These are phyloP conservation scores for Neofusicoccum umdonicola DNA, from an alignment of 2,329 filamentous ascomycete species.

Conservation along the genomic window DNA sequence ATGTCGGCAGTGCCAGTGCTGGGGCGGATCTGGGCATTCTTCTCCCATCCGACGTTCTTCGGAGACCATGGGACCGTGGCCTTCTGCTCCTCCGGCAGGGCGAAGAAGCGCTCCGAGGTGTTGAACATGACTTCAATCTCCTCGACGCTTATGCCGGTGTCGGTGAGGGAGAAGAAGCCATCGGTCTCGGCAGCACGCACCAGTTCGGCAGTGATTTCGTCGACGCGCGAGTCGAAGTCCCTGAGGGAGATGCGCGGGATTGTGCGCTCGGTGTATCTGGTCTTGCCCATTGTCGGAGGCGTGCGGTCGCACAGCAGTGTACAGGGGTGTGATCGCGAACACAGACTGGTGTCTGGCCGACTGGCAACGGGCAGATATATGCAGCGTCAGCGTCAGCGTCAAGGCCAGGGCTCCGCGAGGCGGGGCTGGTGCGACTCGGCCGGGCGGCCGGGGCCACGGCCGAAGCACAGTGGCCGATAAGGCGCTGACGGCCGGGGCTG, in stretches of 20 bases:
- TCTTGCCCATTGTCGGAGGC: neutral
- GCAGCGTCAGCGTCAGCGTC: too few species aligned
- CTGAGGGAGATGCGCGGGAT: slow-evolving; percentile 55
- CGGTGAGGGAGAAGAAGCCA: slow-evolving; percentile 59
- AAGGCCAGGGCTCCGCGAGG: neutral
- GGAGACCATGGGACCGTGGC: slow-evolving; percentile 54
- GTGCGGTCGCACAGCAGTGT: neutral
- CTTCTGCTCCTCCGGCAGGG: slow-evolving; percentile 52
- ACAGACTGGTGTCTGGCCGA: too few species aligned
- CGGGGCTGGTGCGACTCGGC: neutral
- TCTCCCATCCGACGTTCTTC: slow-evolving; percentile 62
- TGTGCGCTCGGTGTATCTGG: slow-evolving; percentile 31
- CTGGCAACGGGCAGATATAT: too few species aligned
- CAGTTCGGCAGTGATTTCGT: slow-evolving; percentile 54
- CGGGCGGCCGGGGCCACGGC: neutral
- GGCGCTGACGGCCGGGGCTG: slow-evolving; percentile 6
- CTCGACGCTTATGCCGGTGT: slow-evolving; percentile 53
- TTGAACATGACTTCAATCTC: slow-evolving; percentile 55
- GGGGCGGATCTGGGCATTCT: slow-evolving; percentile 57
- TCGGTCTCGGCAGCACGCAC: slow-evolving; percentile 56
- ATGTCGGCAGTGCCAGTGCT: slow-evolving; percentile 58
- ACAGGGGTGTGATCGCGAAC: too few species aligned
- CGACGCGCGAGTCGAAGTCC: slow-evolving; percentile 53
- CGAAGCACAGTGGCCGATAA: neutral
- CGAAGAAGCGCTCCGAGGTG: slow-evolving; percentile 54